Conservation (phyloP, 2,329 filamentous ascomycete genomes). For the Colletotrichum cereale region DNA sequence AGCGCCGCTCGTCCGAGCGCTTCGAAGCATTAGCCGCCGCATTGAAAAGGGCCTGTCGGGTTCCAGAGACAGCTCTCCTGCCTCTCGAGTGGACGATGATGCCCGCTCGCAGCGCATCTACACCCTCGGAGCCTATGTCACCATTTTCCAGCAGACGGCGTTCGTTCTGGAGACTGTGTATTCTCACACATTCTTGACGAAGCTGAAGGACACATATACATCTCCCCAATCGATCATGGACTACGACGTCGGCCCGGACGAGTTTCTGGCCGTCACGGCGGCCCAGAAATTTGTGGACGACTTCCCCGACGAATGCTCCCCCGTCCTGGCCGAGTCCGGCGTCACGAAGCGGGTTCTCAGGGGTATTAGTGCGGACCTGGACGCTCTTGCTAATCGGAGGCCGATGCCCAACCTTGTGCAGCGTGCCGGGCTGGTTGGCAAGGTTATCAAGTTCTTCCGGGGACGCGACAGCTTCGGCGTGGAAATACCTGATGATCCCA, state of each 20-base stretch:
- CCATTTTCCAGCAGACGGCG: slow-evolving; percentile 23
- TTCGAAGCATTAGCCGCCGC: slow-evolving; percentile 12
- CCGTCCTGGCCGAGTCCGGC: slow-evolving; percentile 17
- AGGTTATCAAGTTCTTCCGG: slow-evolving; percentile 33
- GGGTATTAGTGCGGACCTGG: slow-evolving; percentile 28
- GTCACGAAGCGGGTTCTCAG: slow-evolving; percentile 23
- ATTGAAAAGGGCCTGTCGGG: slow-evolving; percentile 9
- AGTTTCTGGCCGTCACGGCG: slow-evolving; percentile 18
- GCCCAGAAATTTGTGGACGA: slow-evolving; percentile 23
- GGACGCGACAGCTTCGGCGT: slow-evolving; percentile 32
- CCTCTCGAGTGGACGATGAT: slow-evolving; percentile 10
- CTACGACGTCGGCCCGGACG: slow-evolving; percentile 23
- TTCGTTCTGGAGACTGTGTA: slow-evolving; percentile 34
- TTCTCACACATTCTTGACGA: slow-evolving; percentile 28
- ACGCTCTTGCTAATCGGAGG: slow-evolving; percentile 21
- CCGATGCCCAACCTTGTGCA: slow-evolving; percentile 34
- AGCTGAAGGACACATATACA: slow-evolving; percentile 22
- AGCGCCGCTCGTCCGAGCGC: slow-evolving; percentile 21
- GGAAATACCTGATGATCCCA: background rate
- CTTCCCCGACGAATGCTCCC: slow-evolving; percentile 22
- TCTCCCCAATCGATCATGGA: slow-evolving; percentile 26
- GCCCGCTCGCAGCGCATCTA: slow-evolving; percentile 2
- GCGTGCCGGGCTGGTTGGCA: slow-evolving; percentile 34
- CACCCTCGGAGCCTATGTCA: slow-evolving; percentile 1
- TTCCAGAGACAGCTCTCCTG: slow-evolving; percentile 6